Base-by-base conservation (phyloP, 768 basidiomycete species). In the Calocera cornea region DNA sequence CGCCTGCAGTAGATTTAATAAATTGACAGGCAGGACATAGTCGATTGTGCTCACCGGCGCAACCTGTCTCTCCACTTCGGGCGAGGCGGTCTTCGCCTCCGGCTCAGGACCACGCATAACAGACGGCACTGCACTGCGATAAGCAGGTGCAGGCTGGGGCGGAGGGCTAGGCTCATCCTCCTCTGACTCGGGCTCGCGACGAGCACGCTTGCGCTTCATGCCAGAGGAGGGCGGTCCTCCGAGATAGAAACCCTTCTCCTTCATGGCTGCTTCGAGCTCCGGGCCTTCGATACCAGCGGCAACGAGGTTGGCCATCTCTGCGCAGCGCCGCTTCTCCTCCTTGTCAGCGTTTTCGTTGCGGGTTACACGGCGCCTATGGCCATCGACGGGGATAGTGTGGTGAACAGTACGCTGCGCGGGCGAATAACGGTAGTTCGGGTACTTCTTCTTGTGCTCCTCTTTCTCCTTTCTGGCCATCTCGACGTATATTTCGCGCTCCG, bases 401-500 rank as follows among this genome's bases (percentile, higher is more conserved):
- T 54, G 24, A 2, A 27, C 1, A 44, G 17, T 24, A 16, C 49
- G 27, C 17, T 65, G 47, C 16, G 34, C 33, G 17, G 68, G 68
- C 11, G 68, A 40, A 63, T 69, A 69, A 24, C 68, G 68, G 40
- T 68, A 69, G 47, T 69, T 66, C 11, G 69, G 69, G 34, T 69
- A 64, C 31, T 50, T 50, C 31, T 33, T 36, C 27, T 63, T 47
- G 64, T 69, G 69, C 11, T 36, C 36, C 17, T 63, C 68, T 27
- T 69, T 66, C 36, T 38, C 36, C 36, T 5, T 5, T 5, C 36
- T 5, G 24, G 24, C 54, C 54, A 16, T 60, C 67, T 69, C 69
- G 0, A 27, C 66, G 31, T 67, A 69, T 50, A 17, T 70, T 33
- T 27, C 54, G 44, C 70, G 69, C 65, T 75, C 81, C 27, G 77